Evolutionary conservation across 768 basidiomycete genomes (phyloP).

Genomic region (Leucogyrophana mollusca): DNA sequence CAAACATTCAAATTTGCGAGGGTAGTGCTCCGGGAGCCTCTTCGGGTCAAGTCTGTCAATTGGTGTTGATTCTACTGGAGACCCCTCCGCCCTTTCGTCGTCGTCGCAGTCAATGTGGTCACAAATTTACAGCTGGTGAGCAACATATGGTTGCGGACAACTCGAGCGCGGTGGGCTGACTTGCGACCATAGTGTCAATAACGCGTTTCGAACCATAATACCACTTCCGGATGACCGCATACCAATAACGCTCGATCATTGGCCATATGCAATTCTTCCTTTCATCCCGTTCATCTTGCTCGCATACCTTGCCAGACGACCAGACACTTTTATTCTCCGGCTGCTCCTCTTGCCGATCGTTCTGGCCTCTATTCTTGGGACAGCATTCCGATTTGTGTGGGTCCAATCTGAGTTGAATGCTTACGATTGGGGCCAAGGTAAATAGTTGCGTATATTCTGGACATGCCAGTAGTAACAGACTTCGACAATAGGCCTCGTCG

Average conservation of each 20-base stretch:
- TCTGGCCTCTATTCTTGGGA: slow-evolving; percentile 46
- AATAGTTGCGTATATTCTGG: slow-evolving; percentile 20
- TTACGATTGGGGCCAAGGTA: slow-evolving; percentile 73
- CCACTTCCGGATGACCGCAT: slow-evolving; percentile 50
- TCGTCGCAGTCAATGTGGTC: too few species aligned
- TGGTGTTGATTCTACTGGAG: too few species aligned
- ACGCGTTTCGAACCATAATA: slow-evolving; percentile 46
- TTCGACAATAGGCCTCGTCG: slow-evolving; percentile 41
- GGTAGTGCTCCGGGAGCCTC: too few species aligned
- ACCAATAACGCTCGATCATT: slow-evolving; percentile 43
- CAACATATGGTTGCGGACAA: too few species aligned
- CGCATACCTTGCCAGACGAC: slow-evolving; percentile 69
- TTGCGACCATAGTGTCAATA: slow-evolving; percentile 16
- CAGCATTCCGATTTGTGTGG: slow-evolving; percentile 57
- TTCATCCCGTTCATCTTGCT: slow-evolving; percentile 61
- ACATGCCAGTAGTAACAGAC: neutral
- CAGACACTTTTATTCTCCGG: slow-evolving; percentile 61
- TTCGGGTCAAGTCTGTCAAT: too few species aligned
- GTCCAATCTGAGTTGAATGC: slow-evolving; percentile 54
- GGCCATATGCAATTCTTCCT: slow-evolving; percentile 33
- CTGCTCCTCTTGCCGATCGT: slow-evolving; percentile 61
- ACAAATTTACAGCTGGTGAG: too few species aligned
- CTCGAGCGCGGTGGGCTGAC: too few species aligned
- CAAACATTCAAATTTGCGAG: too few species aligned
- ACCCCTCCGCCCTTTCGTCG: too few species aligned